Percentiles rank a stretch among this genome's conserved stretches.
These are phyloP conservation scores for Austroboletus novae-zelandiae DNA, from an alignment of 1,284 basidiomycete species.

Conservation along the genomic window DNA sequence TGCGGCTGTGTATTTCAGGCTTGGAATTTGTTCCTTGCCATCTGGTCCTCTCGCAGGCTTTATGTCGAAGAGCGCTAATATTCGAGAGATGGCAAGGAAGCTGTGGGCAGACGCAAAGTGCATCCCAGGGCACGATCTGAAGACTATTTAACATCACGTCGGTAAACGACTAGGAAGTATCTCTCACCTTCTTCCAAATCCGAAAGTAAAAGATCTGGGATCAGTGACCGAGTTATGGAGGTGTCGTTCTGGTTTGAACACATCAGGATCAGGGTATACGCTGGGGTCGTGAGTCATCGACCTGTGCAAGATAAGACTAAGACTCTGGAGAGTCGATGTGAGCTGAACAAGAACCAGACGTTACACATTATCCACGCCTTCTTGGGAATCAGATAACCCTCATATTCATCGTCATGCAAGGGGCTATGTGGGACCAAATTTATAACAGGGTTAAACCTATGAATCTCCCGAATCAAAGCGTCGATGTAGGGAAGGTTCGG, in stretches of 20 bases:
- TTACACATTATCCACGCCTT: slow-evolving; percentile 9
- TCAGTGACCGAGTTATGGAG: slow-evolving; percentile 9
- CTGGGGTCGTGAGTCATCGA: slow-evolving; percentile 13
- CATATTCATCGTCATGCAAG: slow-evolving; percentile 16
- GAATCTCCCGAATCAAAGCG: slow-evolving; percentile 22
- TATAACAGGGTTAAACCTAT: slow-evolving; percentile 14
- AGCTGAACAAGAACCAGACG: slow-evolving; percentile 1
- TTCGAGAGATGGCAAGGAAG: slow-evolving; percentile 42
- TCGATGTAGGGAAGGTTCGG: slow-evolving; percentile 21
- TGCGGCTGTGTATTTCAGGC: slow-evolving; percentile 5
- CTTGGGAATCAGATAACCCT: slow-evolving; percentile 10
- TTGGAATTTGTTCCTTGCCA: slow-evolving; percentile 29
- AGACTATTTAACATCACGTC: background rate
- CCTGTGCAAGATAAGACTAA: background rate
- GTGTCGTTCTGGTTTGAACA: slow-evolving; percentile 17
- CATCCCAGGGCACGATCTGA: slow-evolving; percentile 36
- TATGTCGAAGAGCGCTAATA: slow-evolving; percentile 42
- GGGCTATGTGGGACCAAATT: slow-evolving; percentile 13
- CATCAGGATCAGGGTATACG: slow-evolving; percentile 9
- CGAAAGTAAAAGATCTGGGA: slow-evolving; percentile 31
- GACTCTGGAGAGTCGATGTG: background rate
- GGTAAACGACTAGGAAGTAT: background rate
- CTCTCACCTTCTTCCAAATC: slow-evolving; percentile 35
- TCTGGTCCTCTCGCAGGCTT: slow-evolving; percentile 18
- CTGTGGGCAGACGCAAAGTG: slow-evolving; percentile 33